Base-by-base conservation (phyloP, 129 eudicot species). In the Rutidosis leptorrhynchoides region DNA sequence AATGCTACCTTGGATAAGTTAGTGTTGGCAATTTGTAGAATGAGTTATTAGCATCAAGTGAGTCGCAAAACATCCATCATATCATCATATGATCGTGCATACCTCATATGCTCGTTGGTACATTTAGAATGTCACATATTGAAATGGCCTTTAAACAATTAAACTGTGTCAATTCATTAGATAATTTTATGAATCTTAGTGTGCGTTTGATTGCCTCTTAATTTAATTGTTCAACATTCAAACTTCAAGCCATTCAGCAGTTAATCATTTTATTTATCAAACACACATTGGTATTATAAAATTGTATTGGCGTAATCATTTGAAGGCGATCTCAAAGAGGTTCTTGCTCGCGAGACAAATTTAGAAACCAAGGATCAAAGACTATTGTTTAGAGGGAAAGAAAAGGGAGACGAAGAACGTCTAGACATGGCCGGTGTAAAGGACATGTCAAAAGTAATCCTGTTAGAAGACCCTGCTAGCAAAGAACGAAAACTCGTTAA, bases 391-490 rank as follows among this genome's bases (percentile, higher is more conserved):
- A 74, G 75, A 70, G 92, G 92, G 35, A 85, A 83, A 76, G 92
- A 82, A 69, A 82, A 82, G 67, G 75, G 78, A 21, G 87, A 85
- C 16, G 70, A 68, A 1, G 92, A 85, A 60, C 73, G 70, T 27
- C 45, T 85, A 68, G 85, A 79, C 28, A 82, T 78, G 77, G 83
- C 84, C 20, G 92, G 92, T 32, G 64, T 85, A 54, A 74, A 70
- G 71, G 87, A 85, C 74, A 74, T 70, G 85, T 85, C 92, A 54
- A 85, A 85, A 58, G 75, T 85, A 35, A 79, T 85, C 30, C 66
- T 85, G n/a, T 42, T 85, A 70, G 92, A 85, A 69, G 87, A 75
- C 65, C 92, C 87, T n/a, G 87, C 87, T 16, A 85, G 87, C 79
- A 85, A 77, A 70, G 87, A 82, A 66, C 79, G 51, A 69, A 81